Conservation (phyloP, 805 yeast genomes). For the Metschnikowia santaceciliae region DNA sequence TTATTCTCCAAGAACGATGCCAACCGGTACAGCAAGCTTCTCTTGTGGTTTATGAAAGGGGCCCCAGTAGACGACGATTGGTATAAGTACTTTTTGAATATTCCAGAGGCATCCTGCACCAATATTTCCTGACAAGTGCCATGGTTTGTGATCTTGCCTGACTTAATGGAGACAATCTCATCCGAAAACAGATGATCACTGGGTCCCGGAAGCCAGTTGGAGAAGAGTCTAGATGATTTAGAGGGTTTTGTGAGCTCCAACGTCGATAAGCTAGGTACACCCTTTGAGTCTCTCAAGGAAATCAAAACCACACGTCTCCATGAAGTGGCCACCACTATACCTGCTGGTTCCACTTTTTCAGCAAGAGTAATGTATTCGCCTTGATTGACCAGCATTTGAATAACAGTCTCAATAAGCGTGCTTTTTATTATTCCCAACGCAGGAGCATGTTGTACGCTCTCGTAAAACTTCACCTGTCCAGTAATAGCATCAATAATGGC, state of each 20-base stretch:
- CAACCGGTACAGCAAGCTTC: conserved; percentile 31
- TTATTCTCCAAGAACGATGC: conserved; percentile 26
- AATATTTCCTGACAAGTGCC: conserved; percentile 41
- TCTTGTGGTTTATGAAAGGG: conserved; percentile 24
- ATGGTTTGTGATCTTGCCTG: conserved; percentile 49
- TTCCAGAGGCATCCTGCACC: conserved; percentile 46
- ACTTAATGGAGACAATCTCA: conserved; percentile 56
- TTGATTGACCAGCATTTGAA: conserved; percentile 28
- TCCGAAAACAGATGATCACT: conserved; percentile 24
- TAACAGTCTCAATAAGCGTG: conserved; percentile 39
- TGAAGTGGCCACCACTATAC: conserved; percentile 67
- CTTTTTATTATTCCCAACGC: conserved; percentile 54
- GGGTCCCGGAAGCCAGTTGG: conserved; percentile 12
- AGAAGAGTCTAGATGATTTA: conserved; percentile 9
- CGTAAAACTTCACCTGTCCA: conserved; percentile 67
- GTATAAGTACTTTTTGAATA: conserved; percentile 27
- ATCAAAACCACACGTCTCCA: conserved; percentile 61
- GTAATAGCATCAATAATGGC: conserved; percentile 56
- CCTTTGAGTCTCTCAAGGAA: conserved; percentile 62
- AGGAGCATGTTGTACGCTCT: conserved; percentile 67
- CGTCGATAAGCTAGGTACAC: conserved; percentile 49
- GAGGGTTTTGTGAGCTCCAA: conserved; percentile 23
- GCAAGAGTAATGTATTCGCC: conserved; percentile 58
- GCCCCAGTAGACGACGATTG: conserved; percentile 27
- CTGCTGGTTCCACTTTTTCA: conserved; percentile 67